A percentile compares a stretch with the other conserved stretches of the same genome.
Evolutionary conservation across 2,329 filamentous ascomycete genomes (phyloP).

Genomic region (Aspergillus versicolor): DNA sequence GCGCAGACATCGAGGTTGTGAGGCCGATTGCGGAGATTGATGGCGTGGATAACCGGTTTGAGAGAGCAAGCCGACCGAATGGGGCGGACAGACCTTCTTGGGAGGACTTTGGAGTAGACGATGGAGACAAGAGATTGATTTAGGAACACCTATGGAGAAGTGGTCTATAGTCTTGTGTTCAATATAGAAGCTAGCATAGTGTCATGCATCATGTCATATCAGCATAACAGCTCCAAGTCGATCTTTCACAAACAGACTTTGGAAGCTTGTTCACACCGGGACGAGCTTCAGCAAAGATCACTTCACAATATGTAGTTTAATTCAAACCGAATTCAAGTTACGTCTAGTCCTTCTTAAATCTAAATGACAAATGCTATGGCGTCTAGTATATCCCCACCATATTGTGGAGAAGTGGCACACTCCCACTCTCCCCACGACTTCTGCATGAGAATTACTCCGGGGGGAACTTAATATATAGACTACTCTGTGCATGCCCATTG

Average conservation of each 20-base stretch:
- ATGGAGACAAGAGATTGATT: not conserved
- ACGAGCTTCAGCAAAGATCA: no score
- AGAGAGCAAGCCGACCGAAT: conserved; percentile 13
- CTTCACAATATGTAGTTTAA: no score
- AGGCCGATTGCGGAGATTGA: conserved; percentile 12
- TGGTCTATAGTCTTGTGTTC: not conserved
- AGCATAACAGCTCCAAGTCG: no score
- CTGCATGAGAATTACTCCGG: conserved; percentile 1
- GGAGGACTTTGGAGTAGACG: conserved; percentile 2
- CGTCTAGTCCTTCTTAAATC: no score
- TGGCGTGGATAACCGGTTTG: conserved; percentile 11
- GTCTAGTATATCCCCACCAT: no score
- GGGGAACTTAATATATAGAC: not conserved
- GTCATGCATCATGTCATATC: not conserved
- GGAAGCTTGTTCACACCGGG: no score
- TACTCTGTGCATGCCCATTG: not conserved
- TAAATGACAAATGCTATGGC: no score
- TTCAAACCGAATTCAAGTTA: no score
- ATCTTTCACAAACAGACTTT: no score
- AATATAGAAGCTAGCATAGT: not conserved
- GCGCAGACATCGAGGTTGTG: conserved; percentile 11
- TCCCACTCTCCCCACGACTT: not conserved
- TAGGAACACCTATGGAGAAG: not conserved
- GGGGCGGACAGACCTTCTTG: conserved; percentile 10
- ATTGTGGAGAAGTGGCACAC: not conserved